phyloP scores from a whole-genome alignment of 129 eudicot genomes.

The Saposhnikovia divaricata region DNA sequence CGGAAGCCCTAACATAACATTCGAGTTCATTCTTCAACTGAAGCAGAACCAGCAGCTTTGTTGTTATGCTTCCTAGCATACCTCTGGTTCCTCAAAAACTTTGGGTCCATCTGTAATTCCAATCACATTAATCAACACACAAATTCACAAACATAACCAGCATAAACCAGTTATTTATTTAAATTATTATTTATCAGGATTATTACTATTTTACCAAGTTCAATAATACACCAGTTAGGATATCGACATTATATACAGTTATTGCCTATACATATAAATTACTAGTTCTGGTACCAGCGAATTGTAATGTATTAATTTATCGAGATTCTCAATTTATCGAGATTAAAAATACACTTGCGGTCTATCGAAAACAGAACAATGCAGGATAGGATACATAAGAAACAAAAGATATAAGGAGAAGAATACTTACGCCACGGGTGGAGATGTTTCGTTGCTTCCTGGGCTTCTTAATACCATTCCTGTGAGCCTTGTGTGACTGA shows the following conservation, averaged over 20 bases:
- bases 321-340: too few species aligned
- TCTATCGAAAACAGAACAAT: too few species aligned
- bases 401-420: not conserved
- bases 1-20: not conserved
- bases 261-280: too few species aligned
- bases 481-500: constrained; percentile 26
- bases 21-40: constrained; percentile 50
- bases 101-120: constrained; percentile 71
- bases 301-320: too few species aligned
- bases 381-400: not conserved
- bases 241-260: too few species aligned
- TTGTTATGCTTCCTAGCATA: constrained; percentile 98
- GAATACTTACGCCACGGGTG: constrained; percentile 57
- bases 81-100: constrained; percentile 99
- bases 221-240: too few species aligned
- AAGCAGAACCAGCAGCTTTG: constrained; percentile 38
- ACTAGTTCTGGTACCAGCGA: too few species aligned
- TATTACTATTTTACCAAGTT: not conserved
- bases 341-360: too few species aligned
- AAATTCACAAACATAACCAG: too few species aligned
- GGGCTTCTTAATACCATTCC: constrained; percentile 87
- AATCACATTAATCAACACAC: not conserved
- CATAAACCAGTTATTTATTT: too few species aligned
- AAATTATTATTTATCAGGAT: too few species aligned
- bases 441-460: constrained; percentile 63